Evolutionary conservation across 306 rosid genomes (phyloP).

Genomic region (Malus sieversii): DNA sequence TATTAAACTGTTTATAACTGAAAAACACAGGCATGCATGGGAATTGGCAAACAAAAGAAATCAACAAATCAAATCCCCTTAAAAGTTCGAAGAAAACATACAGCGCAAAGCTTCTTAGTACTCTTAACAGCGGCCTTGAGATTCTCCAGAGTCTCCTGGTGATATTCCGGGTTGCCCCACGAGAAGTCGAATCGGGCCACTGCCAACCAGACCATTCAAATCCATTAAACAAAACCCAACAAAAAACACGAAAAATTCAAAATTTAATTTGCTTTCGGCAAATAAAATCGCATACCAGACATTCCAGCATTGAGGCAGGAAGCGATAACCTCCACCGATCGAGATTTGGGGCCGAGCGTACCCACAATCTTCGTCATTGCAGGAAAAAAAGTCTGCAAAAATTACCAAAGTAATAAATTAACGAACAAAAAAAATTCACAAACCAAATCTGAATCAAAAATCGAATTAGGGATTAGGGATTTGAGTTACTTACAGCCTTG

Average conservation of each 20-base stretch:
- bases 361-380: slow-evolving; percentile 99
- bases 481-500: slow-evolving; percentile 46
- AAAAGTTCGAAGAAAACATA: slow-evolving; percentile 30
- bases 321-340: slow-evolving; percentile 67
- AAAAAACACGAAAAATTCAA: neutral
- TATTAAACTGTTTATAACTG: neutral
- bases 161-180: slow-evolving; percentile 69
- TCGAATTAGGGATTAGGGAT: slow-evolving; percentile 7
- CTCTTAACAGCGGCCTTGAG: slow-evolving; percentile 72
- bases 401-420: neutral
- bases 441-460: slow-evolving; percentile 2
- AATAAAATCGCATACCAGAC: slow-evolving; percentile 53
- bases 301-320: slow-evolving; percentile 87
- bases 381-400: slow-evolving; percentile 65
- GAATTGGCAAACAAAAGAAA: neutral
- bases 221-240: neutral
- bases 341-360: slow-evolving; percentile 87
- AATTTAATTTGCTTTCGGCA: neutral
- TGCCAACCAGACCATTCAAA: slow-evolving; percentile 29
- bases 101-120: slow-evolving; percentile 96
- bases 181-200: slow-evolving; percentile 98
- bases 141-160: slow-evolving; percentile 88
- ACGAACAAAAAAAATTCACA: neutral
- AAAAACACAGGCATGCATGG: neutral
- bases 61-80: neutral